phyloP scores from a whole-genome alignment of 805 yeast species.

The Sugiyamaella smithiae region DNA sequence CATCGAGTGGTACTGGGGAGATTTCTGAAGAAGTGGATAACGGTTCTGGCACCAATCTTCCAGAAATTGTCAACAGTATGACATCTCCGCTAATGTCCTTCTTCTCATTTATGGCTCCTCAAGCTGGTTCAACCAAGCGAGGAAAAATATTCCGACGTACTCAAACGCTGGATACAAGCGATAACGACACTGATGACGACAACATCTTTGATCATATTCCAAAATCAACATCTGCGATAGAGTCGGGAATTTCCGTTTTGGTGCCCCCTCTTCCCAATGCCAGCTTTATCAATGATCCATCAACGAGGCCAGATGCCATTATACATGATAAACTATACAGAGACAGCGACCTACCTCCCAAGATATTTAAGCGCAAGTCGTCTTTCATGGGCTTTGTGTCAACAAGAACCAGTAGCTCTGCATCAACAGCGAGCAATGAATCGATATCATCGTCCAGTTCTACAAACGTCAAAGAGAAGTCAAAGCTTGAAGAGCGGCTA shows the following conservation, averaged over 20 bases:
- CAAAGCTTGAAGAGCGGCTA: slow-evolving; percentile 65
- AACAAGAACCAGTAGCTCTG: slow-evolving; percentile 5
- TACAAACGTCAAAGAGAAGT: slow-evolving; percentile 30
- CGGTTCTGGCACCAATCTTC: slow-evolving; percentile 5
- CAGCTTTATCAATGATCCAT: slow-evolving; percentile 66
- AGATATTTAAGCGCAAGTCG: slow-evolving; percentile 32
- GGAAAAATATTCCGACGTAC: slow-evolving; percentile 29
- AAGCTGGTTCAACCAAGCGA: slow-evolving; percentile 25
- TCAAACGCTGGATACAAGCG: slow-evolving; percentile 24
- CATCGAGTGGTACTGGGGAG: neutral
- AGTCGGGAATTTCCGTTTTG: slow-evolving; percentile 73
- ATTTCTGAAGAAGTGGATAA: neutral
- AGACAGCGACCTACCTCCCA: slow-evolving; percentile 63
- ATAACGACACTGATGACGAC: slow-evolving; percentile 19
- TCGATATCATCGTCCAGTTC: slow-evolving; percentile 9
- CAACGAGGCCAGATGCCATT: slow-evolving; percentile 59
- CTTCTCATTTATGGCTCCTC: slow-evolving; percentile 33
- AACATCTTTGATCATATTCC: slow-evolving; percentile 39
- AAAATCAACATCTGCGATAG: slow-evolving; percentile 63
- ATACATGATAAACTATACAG: slow-evolving; percentile 78
- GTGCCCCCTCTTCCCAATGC: slow-evolving; percentile 77
- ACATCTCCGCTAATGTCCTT: slow-evolving; percentile 22
- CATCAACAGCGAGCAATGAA: neutral
- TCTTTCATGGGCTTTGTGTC: slow-evolving; percentile 5
- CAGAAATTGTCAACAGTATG: slow-evolving; percentile 14